These are phyloP conservation scores for Pichia kudriavzevii DNA, from an alignment of 1,139 yeast genomes.

Conservation along the genomic window DNA sequence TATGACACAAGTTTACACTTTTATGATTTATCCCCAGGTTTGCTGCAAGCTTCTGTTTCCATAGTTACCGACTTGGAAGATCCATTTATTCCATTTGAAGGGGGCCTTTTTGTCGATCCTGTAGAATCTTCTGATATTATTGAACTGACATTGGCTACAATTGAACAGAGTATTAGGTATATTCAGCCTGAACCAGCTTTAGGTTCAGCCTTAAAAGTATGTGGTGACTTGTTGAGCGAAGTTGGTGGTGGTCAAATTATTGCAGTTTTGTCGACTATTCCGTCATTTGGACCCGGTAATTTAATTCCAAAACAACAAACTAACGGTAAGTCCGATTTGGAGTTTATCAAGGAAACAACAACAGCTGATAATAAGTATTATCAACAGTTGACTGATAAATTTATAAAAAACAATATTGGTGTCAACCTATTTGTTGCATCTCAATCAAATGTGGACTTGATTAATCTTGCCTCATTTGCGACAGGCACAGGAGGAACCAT, in stretches of 20 bases:
- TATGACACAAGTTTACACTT: conserved; percentile 71
- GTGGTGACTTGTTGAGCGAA: conserved; percentile 52
- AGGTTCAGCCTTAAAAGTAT: conserved; percentile 73
- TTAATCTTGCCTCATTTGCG: conserved; percentile 64
- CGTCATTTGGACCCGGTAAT: conserved; percentile 83
- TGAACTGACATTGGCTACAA: conserved; percentile 56
- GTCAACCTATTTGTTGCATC: conserved; percentile 71
- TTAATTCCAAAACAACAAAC: conserved; percentile 43
- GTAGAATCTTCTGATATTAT: conserved; percentile 54
- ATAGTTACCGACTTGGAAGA: conserved; percentile 70
- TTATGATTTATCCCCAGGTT: conserved; percentile 52
- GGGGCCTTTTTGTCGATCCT: conserved; percentile 80
- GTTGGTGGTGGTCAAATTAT: conserved; percentile 80
- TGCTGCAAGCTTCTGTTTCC: conserved; percentile 47
- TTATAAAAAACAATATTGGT: conserved; percentile 57
- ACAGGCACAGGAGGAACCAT: conserved; percentile 67
- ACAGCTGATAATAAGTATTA: conserved; percentile 60
- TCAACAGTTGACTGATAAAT: conserved; percentile 50
- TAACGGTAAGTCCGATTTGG: conserved; percentile 34
- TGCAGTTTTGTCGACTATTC: conserved; percentile 59
- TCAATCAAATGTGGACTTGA: conserved; percentile 55
- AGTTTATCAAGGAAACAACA: conserved; percentile 48
- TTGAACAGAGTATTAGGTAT: conserved; percentile 43
- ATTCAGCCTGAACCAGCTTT: conserved; percentile 65
- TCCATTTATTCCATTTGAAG: conserved; percentile 72